Percentiles rank a stretch among this genome's conserved stretches.
phyloP scores from a whole-genome alignment of 1,139 yeast species.

The Ogataea hybrid region DNA sequence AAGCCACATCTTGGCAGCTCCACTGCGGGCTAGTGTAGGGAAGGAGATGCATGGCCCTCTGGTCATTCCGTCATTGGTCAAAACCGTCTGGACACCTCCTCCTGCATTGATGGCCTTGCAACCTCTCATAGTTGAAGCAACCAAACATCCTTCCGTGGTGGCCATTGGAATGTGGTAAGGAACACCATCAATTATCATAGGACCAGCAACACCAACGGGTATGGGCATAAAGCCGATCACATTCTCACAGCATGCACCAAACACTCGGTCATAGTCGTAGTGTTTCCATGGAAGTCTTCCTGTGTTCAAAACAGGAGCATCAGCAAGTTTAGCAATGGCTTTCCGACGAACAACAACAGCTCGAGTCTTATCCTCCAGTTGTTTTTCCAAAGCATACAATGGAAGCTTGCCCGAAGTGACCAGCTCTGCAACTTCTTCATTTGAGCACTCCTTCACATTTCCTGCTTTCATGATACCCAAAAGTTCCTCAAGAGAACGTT shows the following conservation, averaged over 20 bases:
- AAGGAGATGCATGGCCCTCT: conserved; percentile 98
- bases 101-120: conserved; percentile 98
- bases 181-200: conserved; percentile 82
- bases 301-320: conserved; percentile 75
- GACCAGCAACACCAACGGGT: conserved; percentile 98
- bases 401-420: conserved; percentile 81
- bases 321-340: conserved; percentile 79
- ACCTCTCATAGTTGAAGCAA: conserved; percentile 99
- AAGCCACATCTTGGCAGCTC: conserved; percentile 92
- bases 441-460: conserved; percentile 57
- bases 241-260: conserved; percentile 98
- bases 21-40: conserved; percentile 80
- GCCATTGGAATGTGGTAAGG: conserved; percentile 97
- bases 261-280: conserved; percentile 90
- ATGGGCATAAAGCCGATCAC: conserved; percentile 95
- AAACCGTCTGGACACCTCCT: conserved; percentile 90
- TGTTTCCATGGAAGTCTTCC: conserved; percentile 79
- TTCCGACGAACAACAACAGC: conserved; percentile 93
- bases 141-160: conserved; percentile 97
- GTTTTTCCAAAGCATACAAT: conserved; percentile 90
- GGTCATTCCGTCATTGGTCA: conserved; percentile 97
- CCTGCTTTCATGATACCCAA: conserved; percentile 68
- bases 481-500: conserved; percentile 59
- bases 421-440: conserved; percentile 72
- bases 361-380: conserved; percentile 79